A percentile compares a stretch with the other conserved stretches of the same genome.
These are phyloP conservation scores for Hypholoma fasciculare DNA, from an alignment of 768 basidiomycete genomes.

Conservation along the genomic window DNA sequence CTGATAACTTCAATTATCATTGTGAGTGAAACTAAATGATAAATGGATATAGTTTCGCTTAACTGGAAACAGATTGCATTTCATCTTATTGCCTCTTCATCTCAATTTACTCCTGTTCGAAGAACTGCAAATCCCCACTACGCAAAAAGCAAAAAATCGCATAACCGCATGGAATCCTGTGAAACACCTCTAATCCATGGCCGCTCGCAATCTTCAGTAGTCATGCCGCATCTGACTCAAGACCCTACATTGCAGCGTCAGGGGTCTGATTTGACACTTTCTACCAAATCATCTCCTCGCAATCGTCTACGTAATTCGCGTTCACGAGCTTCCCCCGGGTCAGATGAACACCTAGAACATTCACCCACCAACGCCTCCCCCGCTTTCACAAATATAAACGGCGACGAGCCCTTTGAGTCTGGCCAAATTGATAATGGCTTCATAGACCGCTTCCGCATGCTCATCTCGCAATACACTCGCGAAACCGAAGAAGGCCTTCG, in stretches of 20 bases:
- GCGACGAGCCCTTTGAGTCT: conserved; percentile 3
- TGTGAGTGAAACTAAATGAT: conserved; percentile 39
- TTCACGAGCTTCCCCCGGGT: conserved; percentile 22
- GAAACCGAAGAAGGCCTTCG: conserved; percentile 54
- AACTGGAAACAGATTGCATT: conserved; percentile 16
- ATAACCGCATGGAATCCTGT: conserved; percentile 19
- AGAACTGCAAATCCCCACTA: conserved; percentile 11
- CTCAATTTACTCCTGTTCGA: conserved; percentile 18
- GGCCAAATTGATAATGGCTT: conserved; percentile 42
- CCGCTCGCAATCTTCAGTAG: conserved; percentile 11
- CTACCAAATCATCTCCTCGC: conserved; percentile 20
- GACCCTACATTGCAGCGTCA: conserved; percentile 13
- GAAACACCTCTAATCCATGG: conserved; percentile 13
- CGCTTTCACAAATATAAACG: conserved; percentile 14
- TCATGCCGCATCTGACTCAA: conserved; percentile 7
- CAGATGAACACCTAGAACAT: conserved; percentile 13
- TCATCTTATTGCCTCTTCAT: conserved; percentile 18
- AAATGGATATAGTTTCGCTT: neutral
- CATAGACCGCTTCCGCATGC: conserved; percentile 49
- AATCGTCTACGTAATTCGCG: conserved; percentile 21
- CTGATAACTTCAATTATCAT: conserved; percentile 48
- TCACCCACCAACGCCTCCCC: conserved; percentile 11
- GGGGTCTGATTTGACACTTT: conserved; percentile 17
- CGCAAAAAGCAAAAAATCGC: conserved; percentile 19
- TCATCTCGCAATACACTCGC: conserved; percentile 48